Conservation (phyloP, 1,284 basidiomycete genomes). For the Neonothopanus nambi region DNA sequence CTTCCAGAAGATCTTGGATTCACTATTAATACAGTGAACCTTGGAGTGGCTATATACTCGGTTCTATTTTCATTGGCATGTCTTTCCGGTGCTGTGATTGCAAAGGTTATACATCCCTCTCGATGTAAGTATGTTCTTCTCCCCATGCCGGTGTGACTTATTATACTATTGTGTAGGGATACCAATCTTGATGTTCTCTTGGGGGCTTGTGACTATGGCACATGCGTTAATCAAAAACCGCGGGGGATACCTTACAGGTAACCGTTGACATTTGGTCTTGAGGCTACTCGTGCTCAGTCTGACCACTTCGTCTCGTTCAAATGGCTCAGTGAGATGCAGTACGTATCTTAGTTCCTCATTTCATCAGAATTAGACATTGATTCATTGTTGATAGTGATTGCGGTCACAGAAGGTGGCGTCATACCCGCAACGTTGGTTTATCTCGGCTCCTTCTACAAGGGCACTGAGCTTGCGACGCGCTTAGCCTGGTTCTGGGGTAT, state of each 20-base stretch:
- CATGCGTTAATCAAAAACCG: conserved; percentile 36
- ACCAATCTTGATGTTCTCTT: conserved; percentile 37
- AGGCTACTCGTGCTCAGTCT: neutral
- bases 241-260: conserved; percentile 35
- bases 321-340: conserved; percentile 32
- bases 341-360: conserved; percentile 11
- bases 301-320: neutral
- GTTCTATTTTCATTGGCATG: conserved; percentile 34
- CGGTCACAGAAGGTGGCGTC: conserved; percentile 40
- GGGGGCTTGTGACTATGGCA: conserved; percentile 37
- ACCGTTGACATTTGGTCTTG: neutral
- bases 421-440: conserved; percentile 40
- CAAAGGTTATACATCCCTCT: conserved; percentile 37
- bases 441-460: conserved; percentile 38
- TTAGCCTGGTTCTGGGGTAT: conserved; percentile 40
- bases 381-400: conserved; percentile 30
- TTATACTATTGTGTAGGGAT: conserved; percentile 28
- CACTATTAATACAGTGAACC: conserved; percentile 37
- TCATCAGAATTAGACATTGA: neutral
- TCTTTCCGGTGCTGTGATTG: conserved; percentile 35
- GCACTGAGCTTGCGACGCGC: conserved; percentile 37
- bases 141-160: neutral
- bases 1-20: conserved; percentile 38
- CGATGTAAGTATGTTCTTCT: conserved; percentile 27
- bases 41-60: conserved; percentile 34